Conservation (phyloP, 73 alveolate genomes). For the Durusdinium trenchii region DNA sequence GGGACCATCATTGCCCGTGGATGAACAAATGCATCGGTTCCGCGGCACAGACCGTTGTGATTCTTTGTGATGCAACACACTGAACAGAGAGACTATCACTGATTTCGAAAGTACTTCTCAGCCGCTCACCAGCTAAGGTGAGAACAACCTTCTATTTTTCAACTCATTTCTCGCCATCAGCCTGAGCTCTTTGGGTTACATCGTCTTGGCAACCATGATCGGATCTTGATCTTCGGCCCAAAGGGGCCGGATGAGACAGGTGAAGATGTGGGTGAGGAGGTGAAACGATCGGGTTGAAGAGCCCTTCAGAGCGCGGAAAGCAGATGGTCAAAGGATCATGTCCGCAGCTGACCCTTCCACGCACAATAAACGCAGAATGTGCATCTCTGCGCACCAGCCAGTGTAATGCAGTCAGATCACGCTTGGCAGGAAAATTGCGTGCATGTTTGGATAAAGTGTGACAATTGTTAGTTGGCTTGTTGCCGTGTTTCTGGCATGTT, state of each 20-base stretch:
- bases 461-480: too few relatives aligned
- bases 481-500: too few relatives aligned
- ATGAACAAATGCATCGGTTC: conserved; percentile 93
- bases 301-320: too few relatives aligned
- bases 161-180: conserved; percentile 89
- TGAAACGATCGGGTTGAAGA: too few relatives aligned
- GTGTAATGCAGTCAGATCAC: too few relatives aligned
- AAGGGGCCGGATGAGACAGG: neutral
- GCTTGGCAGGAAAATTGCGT: too few relatives aligned
- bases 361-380: too few relatives aligned
- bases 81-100: neutral
- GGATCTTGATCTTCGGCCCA: neutral
- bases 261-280: neutral
- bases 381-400: too few relatives aligned
- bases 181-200: conserved; percentile 82
- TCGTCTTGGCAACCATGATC: conserved; percentile 79
- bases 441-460: too few relatives aligned
- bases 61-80: neutral
- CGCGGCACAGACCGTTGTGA: neutral
- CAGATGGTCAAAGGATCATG: too few relatives aligned
- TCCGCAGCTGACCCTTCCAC: too few relatives aligned
- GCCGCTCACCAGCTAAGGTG: conserved; percentile 15
- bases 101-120: neutral
- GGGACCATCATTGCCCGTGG: conserved; percentile 95
- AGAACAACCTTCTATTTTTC: conserved; percentile 74